Base-by-base conservation (phyloP, 2,329 filamentous ascomycete genomes). In the Boeremia lycopersici region DNA sequence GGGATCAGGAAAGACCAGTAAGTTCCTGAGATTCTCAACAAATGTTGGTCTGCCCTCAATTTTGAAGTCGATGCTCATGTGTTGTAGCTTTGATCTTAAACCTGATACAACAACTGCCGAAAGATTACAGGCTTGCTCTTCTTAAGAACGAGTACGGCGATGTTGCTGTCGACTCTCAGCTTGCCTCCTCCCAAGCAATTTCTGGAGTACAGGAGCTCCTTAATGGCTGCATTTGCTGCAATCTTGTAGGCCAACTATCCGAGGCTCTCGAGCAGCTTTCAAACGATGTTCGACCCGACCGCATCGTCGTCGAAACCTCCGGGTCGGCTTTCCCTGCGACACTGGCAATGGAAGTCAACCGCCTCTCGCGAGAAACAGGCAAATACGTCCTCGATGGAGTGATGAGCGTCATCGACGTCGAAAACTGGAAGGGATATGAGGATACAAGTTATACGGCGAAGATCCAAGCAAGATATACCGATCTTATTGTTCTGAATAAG, bases 81-180 rank as follows among this genome's bases (percentile, higher is more conserved):
- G 19, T 11, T 28, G 6, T 46, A 75, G 72, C 95, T 2, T 83
- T 99, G 54, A 92, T 99, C 61, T 87, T 99, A 59, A 95, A 95
- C 76, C 89, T 99, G 11, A 84, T 98, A 63, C 92, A 93, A 0
- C 95, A 99, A 79, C 88, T 99, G 12, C 87, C 88, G n/a, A 78
- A 83, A 48, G 89, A 87, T 61, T 98, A 99, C 85, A 89, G 89
- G 53, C 89, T 99, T 61, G 95, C 93, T 2, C 87, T 99, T 13
- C 85, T 99, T 50, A 99, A 99, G 76, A 99, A 99, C 77, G 95
- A 99, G 78, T 98, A 97, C 75, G 95, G 95, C 71, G 93, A 98
- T 74, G 78, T 99, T 36, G 93, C 92, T 31, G 84, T 99, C 72
- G 95, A 99, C 80, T 95, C 90, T 1, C 90, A 96, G 74, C 88